Conservation (phyloP, 2,329 filamentous ascomycete genomes). For the Periconia sp. region DNA sequence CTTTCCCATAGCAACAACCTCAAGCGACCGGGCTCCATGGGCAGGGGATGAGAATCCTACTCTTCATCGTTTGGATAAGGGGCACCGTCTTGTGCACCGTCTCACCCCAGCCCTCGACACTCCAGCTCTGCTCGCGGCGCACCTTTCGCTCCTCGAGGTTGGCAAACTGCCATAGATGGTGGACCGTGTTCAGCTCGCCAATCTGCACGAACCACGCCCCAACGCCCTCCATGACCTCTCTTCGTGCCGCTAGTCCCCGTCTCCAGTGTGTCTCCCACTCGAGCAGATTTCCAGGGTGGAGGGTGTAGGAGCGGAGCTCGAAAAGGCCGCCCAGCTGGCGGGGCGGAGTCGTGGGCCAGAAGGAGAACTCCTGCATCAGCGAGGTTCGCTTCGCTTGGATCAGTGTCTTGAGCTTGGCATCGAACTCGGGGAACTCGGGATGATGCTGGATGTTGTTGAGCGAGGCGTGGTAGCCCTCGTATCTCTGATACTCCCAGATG, state of each 20-base stretch:
- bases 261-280: conserved; percentile 99
- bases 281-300: conserved; percentile 92
- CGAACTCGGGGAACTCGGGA: conserved; percentile 83
- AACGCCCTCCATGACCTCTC: conserved; percentile 98
- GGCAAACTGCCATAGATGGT: conserved; percentile 98
- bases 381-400: conserved; percentile 86
- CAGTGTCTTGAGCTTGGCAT: conserved; percentile 81
- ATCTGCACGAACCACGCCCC: conserved; percentile 99
- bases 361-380: conserved; percentile 99
- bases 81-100: conserved; percentile 99
- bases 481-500: conserved; percentile 99
- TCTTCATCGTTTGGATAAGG: conserved; percentile 96
- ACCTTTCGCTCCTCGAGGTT: conserved; percentile 92
- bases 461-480: conserved; percentile 93
- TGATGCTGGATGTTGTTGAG: conserved; percentile 83
- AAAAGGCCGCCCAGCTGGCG: conserved; percentile 91
- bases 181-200: conserved; percentile 94
- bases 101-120: conserved; percentile 91
- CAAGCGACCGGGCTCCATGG: conserved; percentile 93
- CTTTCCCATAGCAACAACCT: conserved; percentile 11
- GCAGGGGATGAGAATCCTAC: conserved; percentile 89
- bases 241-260: conserved; percentile 83
- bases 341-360: conserved; percentile 95
- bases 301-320: conserved; percentile 93
- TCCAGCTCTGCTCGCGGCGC: conserved; percentile 93